Evolutionary conservation across 257 asterid genomes (phyloP).

Genomic region (Linderniella brevidens): DNA sequence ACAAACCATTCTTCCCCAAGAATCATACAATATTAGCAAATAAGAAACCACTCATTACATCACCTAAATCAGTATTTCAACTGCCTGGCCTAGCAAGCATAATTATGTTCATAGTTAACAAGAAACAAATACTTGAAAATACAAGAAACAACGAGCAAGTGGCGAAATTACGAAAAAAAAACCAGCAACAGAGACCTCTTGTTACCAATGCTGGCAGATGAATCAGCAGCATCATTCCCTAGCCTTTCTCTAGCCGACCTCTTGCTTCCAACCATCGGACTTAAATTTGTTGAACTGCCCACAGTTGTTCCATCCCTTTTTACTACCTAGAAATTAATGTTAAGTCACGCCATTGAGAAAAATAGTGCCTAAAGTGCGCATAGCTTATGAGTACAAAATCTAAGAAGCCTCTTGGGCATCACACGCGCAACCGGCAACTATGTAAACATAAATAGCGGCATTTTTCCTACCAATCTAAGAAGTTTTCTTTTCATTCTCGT

Average conservation of each 20-base stretch:
- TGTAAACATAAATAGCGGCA: too few species aligned
- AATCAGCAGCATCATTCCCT: conserved; percentile 50
- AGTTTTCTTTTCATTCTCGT: too few species aligned
- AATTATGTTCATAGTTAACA: too few species aligned
- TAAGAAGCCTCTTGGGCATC: too few species aligned
- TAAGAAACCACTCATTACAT: too few species aligned
- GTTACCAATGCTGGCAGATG: conserved; percentile 17
- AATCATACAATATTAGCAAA: too few species aligned
- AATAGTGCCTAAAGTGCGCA: background rate
- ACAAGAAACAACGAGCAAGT: background rate
- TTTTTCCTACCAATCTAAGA: too few species aligned
- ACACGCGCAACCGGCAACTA: too few species aligned
- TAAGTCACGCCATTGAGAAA: background rate
- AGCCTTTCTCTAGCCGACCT: conserved; percentile 73
- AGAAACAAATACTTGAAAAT: too few species aligned
- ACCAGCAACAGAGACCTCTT: conserved; percentile 38
- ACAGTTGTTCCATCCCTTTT: conserved; percentile 32
- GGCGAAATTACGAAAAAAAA: background rate
- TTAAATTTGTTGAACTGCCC: conserved; percentile 19
- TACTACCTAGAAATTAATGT: conserved; percentile 43
- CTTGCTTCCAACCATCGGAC: conserved; percentile 40
- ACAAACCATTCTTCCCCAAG: too few species aligned
- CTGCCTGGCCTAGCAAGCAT: too few species aligned
- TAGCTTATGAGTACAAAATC: background rate
- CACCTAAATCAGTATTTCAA: too few species aligned